phyloP scores from a whole-genome alignment of 495 filamentous ascomycete genomes.

The Lindgomyces ingoldianus region DNA sequence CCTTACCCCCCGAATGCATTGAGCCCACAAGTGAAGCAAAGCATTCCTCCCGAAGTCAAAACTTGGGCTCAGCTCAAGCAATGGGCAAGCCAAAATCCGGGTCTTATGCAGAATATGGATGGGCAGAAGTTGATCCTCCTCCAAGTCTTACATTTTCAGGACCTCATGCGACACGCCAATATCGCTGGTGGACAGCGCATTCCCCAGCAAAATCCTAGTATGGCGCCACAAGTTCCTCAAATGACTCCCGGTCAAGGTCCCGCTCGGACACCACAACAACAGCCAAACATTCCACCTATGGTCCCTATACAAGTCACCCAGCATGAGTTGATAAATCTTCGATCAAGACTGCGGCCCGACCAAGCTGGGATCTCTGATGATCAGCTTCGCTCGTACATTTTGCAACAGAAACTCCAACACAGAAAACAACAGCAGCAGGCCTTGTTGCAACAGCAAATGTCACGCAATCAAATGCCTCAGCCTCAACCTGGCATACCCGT shows the following conservation, averaged over 20 bases:
- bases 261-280: slow-evolving; percentile 17
- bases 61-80: slow-evolving; percentile 37
- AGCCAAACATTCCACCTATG: slow-evolving; percentile 13
- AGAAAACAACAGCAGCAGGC: slow-evolving; percentile 42
- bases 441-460: slow-evolving; percentile 27
- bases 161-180: slow-evolving; percentile 16
- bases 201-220: background rate
- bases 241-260: background rate
- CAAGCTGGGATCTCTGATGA: slow-evolving; percentile 21
- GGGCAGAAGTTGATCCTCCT: slow-evolving; percentile 13
- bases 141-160: slow-evolving; percentile 33
- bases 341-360: slow-evolving; percentile 4
- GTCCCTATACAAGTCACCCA: slow-evolving; percentile 23
- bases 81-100: slow-evolving; percentile 31
- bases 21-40: slow-evolving; percentile 5
- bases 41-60: slow-evolving; percentile 25
- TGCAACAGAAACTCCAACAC: slow-evolving; percentile 15
- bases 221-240: background rate
- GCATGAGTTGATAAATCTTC: slow-evolving; percentile 21
- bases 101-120: slow-evolving; percentile 15
- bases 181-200: slow-evolving; percentile 29
- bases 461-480: slow-evolving; percentile 21
- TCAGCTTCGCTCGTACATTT: slow-evolving; percentile 19
- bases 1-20: slow-evolving; percentile 21
- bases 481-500: slow-evolving; percentile 35